These are phyloP conservation scores for Gracilaria domingensis DNA, from an alignment of 23 red algal species.

Conservation along the genomic window DNA sequence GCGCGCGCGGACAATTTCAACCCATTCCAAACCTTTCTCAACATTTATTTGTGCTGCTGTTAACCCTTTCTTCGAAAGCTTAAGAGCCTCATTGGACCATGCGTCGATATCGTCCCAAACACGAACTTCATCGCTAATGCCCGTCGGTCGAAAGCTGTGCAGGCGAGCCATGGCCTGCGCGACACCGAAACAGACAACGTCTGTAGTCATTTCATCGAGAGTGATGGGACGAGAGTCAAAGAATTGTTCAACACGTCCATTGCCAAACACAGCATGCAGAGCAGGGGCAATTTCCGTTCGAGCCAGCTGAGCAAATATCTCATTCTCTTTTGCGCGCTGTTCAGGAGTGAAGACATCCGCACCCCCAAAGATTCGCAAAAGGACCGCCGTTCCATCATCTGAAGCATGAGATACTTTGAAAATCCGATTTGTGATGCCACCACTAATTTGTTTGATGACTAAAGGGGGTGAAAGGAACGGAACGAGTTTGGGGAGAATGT, in stretches of 20 bases:
- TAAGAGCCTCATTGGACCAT: conserved; percentile 37
- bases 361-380: conserved; percentile 72
- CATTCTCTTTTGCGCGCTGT: conserved; percentile 45
- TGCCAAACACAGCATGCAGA: conserved; percentile 51
- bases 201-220: conserved; percentile 65
- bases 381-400: not conserved
- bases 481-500: not conserved
- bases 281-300: conserved; percentile 44
- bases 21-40: not conserved
- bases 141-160: conserved; percentile 60
- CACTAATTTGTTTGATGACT: not conserved
- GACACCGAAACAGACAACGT: conserved; percentile 35
- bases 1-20: conserved; percentile 27
- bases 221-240: conserved; percentile 47
- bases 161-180: conserved; percentile 63
- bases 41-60: not conserved
- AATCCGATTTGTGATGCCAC: not conserved
- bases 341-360: conserved; percentile 44
- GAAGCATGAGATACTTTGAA: conserved; percentile 22
- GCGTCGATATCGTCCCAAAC: conserved; percentile 46
- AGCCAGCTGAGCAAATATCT: conserved; percentile 53
- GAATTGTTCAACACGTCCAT: conserved; percentile 74
- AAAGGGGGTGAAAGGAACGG: not conserved
- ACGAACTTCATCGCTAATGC: not conserved
- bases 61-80: not conserved